These are phyloP conservation scores for Centella asiatica DNA, from an alignment of 129 eudicot species.

Conservation along the genomic window DNA sequence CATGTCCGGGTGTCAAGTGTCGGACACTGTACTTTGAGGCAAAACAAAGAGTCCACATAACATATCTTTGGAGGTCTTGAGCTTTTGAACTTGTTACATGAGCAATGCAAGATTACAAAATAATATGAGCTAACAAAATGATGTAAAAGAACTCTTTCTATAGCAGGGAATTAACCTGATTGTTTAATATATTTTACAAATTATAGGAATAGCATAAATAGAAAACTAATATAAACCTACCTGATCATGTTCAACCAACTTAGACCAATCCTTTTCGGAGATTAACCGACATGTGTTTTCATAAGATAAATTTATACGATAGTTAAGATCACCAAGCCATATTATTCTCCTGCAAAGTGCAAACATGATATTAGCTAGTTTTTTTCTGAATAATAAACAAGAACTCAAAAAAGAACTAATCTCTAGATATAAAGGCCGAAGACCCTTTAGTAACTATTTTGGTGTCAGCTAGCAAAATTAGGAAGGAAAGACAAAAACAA, in stretches of 20 bases:
- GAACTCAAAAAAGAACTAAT: no score
- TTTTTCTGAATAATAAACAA: no score
- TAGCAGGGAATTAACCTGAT: neutral
- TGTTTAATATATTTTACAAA: neutral
- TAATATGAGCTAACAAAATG: neutral
- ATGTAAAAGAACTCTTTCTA: neutral
- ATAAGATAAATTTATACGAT: constrained; percentile 75
- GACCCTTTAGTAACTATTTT: no score
- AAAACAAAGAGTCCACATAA: no score
- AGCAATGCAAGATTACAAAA: neutral
- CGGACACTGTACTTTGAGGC: no score
- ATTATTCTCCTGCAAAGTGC: constrained; percentile 59
- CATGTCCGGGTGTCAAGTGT: no score
- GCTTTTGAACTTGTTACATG: no score
- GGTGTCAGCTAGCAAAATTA: no score
- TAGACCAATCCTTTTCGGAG: constrained; percentile 62
- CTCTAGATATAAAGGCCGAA: no score
- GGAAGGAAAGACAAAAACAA: no score
- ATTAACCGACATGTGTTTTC: constrained; percentile 60
- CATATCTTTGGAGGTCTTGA: no score
- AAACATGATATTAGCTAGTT: neutral
- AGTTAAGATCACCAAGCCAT: constrained; percentile 96
- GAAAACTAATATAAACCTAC: constrained; percentile 27
- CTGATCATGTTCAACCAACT: constrained; percentile 73
- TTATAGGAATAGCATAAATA: neutral